Evolutionary conservation across 805 yeast genomes (phyloP), one percentile per base, ranked within the genome.

Genomic region (Candida sithepensis): DNA sequence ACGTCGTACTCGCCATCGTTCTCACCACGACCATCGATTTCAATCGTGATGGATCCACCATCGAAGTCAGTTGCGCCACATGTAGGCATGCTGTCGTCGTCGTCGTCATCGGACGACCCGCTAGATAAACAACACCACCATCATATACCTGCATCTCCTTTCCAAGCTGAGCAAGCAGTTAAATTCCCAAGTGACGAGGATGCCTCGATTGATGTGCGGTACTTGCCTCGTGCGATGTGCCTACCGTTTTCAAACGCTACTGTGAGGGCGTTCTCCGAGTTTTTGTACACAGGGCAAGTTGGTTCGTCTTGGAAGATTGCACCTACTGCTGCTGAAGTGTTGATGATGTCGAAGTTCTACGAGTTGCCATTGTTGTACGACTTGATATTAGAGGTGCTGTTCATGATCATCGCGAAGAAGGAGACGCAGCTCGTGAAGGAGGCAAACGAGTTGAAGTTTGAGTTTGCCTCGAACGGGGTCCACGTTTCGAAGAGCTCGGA

Each of bases 271-370:
- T 77, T 85, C 53, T 70, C 83, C 23, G 94, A 86, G 59, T 87
- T 81, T 61, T 70, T 87, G 46, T 85, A 83, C 57, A 86, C 91
- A 4, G 95, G 94, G 1, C 90, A 85, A 63, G 78, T 87, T 20
- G 88, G 88, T 22, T 79, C 83, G 45, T 82, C 78, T 55, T 85
- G 92, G 92, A 65, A 74, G n/a, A 65, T 86, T 36, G 70, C 78
- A 1, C 92, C 94, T 0, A 81, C 86, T 0, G 77, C 85, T 0
- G 70, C 85, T 36, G 89, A 85, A 53, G 72, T 82, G 41, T 68
- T 85, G 53, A 62, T 81, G 30, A 72, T 83, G 57, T 74, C 91
- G 2, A 82, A 83, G 55, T 73, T 79, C 50, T 85, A 81, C 58
- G 84, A 83, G 50, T 73, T 86, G 21, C 91, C 92, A 2, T 66